Base-by-base conservation (phyloP, 1,284 basidiomycete species). In the Melanopsichium pennsylvanicum region DNA sequence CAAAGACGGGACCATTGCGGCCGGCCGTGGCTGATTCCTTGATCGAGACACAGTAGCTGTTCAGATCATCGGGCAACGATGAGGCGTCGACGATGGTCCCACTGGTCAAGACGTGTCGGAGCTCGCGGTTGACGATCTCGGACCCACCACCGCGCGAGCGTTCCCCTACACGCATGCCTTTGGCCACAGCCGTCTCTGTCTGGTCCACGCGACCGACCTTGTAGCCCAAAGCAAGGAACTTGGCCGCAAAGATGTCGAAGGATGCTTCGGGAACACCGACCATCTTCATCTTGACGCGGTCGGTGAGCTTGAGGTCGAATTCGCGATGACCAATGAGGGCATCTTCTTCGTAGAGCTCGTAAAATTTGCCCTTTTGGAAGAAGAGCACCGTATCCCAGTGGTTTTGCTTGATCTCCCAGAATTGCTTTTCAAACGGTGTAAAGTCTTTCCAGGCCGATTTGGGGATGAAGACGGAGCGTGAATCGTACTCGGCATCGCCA, bases 121-220 rank as follows among this genome's bases (percentile, higher is more conserved):
- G 86, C 78, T 95, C 95, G 55, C 95, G 76, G 40, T 76, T 74
- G 40, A 81, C 79, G 47, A 81, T 82, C 46, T 81, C 85, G 55
- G 86, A 85, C 33, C 74, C 75, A 23, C 71, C 75, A 33, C 75
- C 76, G 27, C 86, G 85, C 26, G 84, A 82, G 32, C 83, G 84
- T 68, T 72, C 83, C 80, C 72, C 85, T 83, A 69, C 85, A 72
- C 82, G 82, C 84, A 87, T 86, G 67, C 86, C 86, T 66, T 85
- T 73, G 67, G 85, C 87, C 13, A 87, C 83, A 2, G 91, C 93
- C 0, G 96, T 99, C 83, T 99, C 96, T 2, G 89, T 88, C 82
- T 99, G 96, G 78, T 97, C 95, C 10, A 98, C 96, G 13, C 92
- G 88, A 15, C 96, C 96, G 52, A 98, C 83, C 83, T 97, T 97